Evolutionary conservation across 768 basidiomycete species (phyloP).

Genomic region (Cystobasidium onofrii): DNA sequence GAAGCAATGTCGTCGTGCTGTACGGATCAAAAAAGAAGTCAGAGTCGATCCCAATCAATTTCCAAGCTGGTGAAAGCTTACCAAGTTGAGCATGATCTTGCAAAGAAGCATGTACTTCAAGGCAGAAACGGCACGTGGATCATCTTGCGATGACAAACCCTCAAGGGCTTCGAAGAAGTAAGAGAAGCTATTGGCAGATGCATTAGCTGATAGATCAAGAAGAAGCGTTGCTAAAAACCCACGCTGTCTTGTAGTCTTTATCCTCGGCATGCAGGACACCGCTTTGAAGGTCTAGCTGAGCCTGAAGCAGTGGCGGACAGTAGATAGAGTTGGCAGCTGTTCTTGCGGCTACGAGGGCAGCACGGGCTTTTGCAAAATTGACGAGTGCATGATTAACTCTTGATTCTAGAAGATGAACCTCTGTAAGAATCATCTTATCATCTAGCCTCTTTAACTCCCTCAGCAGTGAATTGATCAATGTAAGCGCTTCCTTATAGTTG

Average conservation of each 20-base stretch:
- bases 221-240: background rate
- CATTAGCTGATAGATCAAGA: background rate
- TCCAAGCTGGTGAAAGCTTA: too few species aligned
- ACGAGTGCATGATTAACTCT: slow-evolving; percentile 80
- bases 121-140: slow-evolving; percentile 66
- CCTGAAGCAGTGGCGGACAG: slow-evolving; percentile 65
- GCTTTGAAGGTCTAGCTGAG: slow-evolving; percentile 58
- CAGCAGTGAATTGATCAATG: slow-evolving; percentile 75
- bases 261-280: slow-evolving; percentile 91
- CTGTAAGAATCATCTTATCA: slow-evolving; percentile 95
- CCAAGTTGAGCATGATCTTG: slow-evolving; percentile 94
- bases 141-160: slow-evolving; percentile 68
- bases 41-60: too few species aligned
- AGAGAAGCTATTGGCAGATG: slow-evolving; percentile 53
- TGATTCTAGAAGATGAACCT: slow-evolving; percentile 89
- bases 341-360: slow-evolving; percentile 77
- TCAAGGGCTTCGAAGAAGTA: slow-evolving; percentile 98
- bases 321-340: slow-evolving; percentile 95
- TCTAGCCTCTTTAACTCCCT: slow-evolving; percentile 86
- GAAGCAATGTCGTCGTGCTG: slow-evolving; percentile 71
- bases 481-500: slow-evolving; percentile 68
- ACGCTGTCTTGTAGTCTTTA: slow-evolving; percentile 89
- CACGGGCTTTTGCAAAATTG: slow-evolving; percentile 85
- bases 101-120: slow-evolving; percentile 97
- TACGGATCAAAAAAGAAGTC: background rate